phyloP scores from a whole-genome alignment of 352 stramenopile genomes.

The Phytophthora megakarya region DNA sequence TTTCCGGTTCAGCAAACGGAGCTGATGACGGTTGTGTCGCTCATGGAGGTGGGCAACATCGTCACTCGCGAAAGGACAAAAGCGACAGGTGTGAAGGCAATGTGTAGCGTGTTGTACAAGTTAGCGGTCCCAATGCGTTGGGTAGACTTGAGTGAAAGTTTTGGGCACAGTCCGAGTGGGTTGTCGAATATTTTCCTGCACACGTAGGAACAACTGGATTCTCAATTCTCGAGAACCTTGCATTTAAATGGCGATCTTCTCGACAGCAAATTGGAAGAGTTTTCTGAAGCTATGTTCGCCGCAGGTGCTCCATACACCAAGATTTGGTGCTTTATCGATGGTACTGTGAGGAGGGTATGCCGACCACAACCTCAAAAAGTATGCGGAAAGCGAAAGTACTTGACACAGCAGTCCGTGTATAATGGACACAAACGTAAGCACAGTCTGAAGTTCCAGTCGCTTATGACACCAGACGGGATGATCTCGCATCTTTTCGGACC shows the following conservation, averaged over 20 bases:
- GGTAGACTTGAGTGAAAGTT: not conserved
- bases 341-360: constrained; percentile 6
- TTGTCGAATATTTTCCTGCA: constrained; percentile 11
- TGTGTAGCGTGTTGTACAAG: not conserved
- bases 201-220: not conserved
- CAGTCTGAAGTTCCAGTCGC: too few relatives aligned
- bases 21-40: not conserved
- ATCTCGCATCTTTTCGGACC: too few relatives aligned
- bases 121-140: not conserved
- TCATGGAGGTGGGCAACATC: not conserved
- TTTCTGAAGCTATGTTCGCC: not conserved
- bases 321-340: constrained; percentile 12
- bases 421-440: constrained; percentile 37
- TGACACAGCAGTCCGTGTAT: constrained; percentile 18
- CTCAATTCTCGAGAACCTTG: not conserved
- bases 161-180: not conserved
- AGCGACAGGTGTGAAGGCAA: not conserved
- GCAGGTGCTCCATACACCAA: not conserved
- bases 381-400: not conserved
- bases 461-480: too few relatives aligned
- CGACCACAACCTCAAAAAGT: not conserved
- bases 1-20: not conserved
- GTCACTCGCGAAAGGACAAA: not conserved
- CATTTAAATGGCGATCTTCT: too few relatives aligned
- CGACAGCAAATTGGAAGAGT: not conserved